These are phyloP conservation scores for Saccharomyces jurei DNA, from an alignment of 805 yeast genomes.

Conservation along the genomic window DNA sequence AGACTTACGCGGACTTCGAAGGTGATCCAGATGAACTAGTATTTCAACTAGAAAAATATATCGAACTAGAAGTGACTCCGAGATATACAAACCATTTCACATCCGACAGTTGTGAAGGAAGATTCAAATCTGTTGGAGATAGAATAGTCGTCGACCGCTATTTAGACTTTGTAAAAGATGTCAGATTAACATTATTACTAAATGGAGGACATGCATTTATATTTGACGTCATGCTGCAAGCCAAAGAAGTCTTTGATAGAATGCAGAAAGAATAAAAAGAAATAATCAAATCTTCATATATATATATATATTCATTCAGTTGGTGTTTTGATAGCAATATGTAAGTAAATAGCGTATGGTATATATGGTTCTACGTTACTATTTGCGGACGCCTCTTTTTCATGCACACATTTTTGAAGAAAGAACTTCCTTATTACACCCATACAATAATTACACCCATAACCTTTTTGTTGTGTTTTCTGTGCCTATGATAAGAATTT, in stretches of 20 bases:
- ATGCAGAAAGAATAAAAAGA: constrained; percentile 3
- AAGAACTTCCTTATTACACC: background rate
- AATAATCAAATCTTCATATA: background rate
- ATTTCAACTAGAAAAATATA: constrained; percentile 33
- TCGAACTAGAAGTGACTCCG: constrained; percentile 28
- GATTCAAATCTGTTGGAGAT: constrained; percentile 12
- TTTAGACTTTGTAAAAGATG: constrained; percentile 34
- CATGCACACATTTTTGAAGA: too few species aligned
- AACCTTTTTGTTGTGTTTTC: background rate
- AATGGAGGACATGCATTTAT: constrained; percentile 55
- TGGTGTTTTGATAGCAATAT: background rate
- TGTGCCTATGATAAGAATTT: too few species aligned
- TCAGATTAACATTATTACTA: constrained; percentile 36
- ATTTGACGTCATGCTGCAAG: constrained; percentile 48
- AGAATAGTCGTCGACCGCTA: constrained; percentile 23
- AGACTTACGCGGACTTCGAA: constrained; percentile 33
- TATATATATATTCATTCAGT: background rate
- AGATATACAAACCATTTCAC: constrained; percentile 7
- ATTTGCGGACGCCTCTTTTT: background rate
- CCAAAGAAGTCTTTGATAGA: constrained; percentile 39
- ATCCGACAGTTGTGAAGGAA: background rate
- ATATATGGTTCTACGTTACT: background rate
- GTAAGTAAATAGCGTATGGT: background rate
- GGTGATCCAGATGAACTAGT: constrained; percentile 35
- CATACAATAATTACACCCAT: background rate